These are phyloP conservation scores for Atkinsonella texensis DNA, from an alignment of 2,329 filamentous ascomycete species.

Conservation along the genomic window DNA sequence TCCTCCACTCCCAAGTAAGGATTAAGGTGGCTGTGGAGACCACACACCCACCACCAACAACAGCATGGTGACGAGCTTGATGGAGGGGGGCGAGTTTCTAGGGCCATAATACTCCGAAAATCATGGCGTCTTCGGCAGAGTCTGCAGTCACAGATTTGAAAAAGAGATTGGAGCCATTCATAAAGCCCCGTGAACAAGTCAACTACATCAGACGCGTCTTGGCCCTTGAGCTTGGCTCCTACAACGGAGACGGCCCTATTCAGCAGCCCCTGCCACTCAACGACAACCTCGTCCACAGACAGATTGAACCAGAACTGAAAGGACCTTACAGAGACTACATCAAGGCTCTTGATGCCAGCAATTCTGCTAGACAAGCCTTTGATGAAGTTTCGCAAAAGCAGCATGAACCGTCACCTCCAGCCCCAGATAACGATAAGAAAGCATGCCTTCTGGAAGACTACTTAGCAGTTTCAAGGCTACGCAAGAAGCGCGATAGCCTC, in stretches of 20 bases:
- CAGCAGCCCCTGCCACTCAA: constrained; percentile 37
- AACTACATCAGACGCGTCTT: constrained; percentile 43
- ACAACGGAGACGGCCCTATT: constrained; percentile 29
- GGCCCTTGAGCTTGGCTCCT: constrained; percentile 39
- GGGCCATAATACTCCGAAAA: neutral
- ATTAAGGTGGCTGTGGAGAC: neutral
- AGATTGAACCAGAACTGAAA: constrained; percentile 24
- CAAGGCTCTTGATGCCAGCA: constrained; percentile 39
- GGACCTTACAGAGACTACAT: constrained; percentile 44
- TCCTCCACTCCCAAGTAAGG: neutral
- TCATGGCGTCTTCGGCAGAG: constrained; percentile 22
- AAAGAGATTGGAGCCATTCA: constrained; percentile 35
- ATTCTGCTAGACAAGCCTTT: constrained; percentile 38
- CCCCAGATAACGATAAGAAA: constrained; percentile 8
- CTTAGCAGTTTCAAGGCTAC: constrained; percentile 37
- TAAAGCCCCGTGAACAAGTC: constrained; percentile 46
- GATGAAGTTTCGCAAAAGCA: constrained; percentile 20
- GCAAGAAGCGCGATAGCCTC: constrained; percentile 39
- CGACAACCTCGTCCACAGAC: constrained; percentile 24
- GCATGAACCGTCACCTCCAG: neutral
- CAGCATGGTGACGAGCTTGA: neutral
- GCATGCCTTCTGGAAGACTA: constrained; percentile 33
- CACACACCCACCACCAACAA: neutral
- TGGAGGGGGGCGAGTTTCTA: neutral
- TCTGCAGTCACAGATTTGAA: constrained; percentile 23